Evolutionary conservation across 371 early-diverging fungal genomes (phyloP).

Genomic region (Circinella minor): DNA sequence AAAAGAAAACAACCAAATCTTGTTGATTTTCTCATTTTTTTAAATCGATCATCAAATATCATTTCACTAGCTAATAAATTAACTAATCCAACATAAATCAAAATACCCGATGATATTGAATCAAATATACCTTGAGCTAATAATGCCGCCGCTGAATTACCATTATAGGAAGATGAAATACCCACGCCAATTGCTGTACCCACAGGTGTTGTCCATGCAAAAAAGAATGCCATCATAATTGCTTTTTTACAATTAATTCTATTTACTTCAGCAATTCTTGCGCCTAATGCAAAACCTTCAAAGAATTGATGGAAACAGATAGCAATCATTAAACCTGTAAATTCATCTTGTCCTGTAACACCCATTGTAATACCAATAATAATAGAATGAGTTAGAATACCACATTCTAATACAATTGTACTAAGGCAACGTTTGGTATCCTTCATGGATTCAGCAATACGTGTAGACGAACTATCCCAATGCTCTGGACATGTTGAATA

Average conservation of each 20-base stretch:
- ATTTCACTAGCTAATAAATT: conserved; percentile 76
- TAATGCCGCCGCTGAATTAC: conserved; percentile 47
- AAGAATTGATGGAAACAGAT: conserved; percentile 78
- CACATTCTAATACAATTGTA: conserved; percentile 65
- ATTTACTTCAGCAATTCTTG: conserved; percentile 73
- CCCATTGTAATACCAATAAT: conserved; percentile 80
- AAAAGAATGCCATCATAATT: conserved; percentile 42
- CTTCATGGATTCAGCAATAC: not conserved
- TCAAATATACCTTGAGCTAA: conserved; percentile 19
- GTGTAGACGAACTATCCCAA: not conserved
- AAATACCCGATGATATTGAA: conserved; percentile 71
- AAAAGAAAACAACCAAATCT: conserved; percentile 57
- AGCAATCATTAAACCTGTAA: conserved; percentile 68
- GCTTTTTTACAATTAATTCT: conserved; percentile 49
- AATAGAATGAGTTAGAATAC: conserved; percentile 81
- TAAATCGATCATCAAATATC: conserved; percentile 59
- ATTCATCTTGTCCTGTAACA: conserved; percentile 25
- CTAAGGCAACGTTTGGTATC: conserved; percentile 19
- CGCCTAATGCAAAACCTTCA: conserved; percentile 75
- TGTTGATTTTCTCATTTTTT: conserved; percentile 31
- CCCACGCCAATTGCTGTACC: conserved; percentile 82
- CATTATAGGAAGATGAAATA: conserved; percentile 61
- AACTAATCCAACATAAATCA: conserved; percentile 80
- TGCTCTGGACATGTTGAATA: not conserved
- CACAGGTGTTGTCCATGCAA: conserved; percentile 71